Evolutionary conservation across 2,329 filamentous ascomycete genomes (phyloP), one percentile per base, ranked within the genome.

Genomic region (Calycina marina): DNA sequence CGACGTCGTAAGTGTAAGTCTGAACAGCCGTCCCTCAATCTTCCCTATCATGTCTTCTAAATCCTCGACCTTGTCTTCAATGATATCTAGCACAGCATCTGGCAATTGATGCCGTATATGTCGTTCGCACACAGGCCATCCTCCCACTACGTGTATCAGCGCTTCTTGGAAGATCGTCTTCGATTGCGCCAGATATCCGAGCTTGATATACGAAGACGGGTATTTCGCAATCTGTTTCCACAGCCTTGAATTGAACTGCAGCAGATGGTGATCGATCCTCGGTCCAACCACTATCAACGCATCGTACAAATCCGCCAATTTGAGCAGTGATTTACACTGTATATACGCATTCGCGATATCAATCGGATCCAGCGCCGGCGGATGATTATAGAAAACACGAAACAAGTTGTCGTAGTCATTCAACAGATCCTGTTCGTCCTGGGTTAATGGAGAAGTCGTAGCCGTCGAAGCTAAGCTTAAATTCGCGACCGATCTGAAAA

Each of bases 201-300:
- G 69, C 36, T 86, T 86, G 29, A 94, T 69, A 51, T 94, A 96
- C 38, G 77, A 85, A 29, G 90, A 82, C 9, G 88, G 86, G 51
- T 94, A 94, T 57, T 93, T 94, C 32, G 86, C 85, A 41, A 94
- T 92, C 56, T 94, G 88, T 56, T 90, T 93, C 78, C 86, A 94
- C 2, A 96, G 67, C 2, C 84, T 72, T 14, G 79, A 81, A 48
- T 90, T 84, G 54, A 94, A 96, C 46, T 90, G 83, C 11, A 96
- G 63, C 10, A 96, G 66, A 54, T 96, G 88, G 58, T 96, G 86
- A 56, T 94, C 88, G 27, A 94, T 81, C 22, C 88, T 72, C 1
- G 83, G 82, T 0, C 86, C 86, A 6, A 92, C 84, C 11, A 94
- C 84, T 17, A 76, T 67, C 9, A 94, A 67, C 10, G 86, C 84